Base-by-base conservation (phyloP, 495 filamentous ascomycete species). In the Neurospora tetraspora region DNA sequence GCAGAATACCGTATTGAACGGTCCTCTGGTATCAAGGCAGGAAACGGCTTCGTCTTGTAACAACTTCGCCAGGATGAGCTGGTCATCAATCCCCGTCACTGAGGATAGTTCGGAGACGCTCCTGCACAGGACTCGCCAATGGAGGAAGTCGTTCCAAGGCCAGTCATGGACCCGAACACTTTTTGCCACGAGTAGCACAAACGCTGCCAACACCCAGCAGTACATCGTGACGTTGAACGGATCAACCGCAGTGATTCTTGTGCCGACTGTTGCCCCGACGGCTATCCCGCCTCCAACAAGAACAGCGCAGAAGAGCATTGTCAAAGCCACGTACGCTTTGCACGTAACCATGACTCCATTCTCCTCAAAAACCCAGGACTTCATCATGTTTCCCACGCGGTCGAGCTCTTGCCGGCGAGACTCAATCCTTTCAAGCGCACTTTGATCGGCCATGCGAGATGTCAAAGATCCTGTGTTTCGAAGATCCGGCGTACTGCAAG, bases 151-250 rank as follows among this genome's bases (percentile, higher is more conserved):
- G 65, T 77, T 76, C 80, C 79, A 83, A 2, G 77, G 74, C 81
- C 81, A 82, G 23, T 81, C 71, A n/a, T 76, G 71, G 2, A 82
- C 81, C 4, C 74, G 59, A 5, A 76, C 12, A n/a, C 75, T 77
- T 71, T 82, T 82, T 34, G 69, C 70, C 0, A 81, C 65, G 10
- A 83, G 61, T 0, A 82, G 4, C 10, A 81, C 23, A 47, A 83
- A 79, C 1, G 73, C 81, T 2, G 80, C 76, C 10, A 82, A 37
- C 2, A 80, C 71, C 81, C 81, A 83, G 39, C 72, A 59, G 69
- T 76, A 82, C 5, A 72, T 78, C 2, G 81, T 78, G 72, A 82
- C 76, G 59, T 81, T 77, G 75, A 80, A 83, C 0, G 81, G 81
- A 69, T 82, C 81, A 2, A 83, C 81, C 27, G 73, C 80, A 4